A percentile compares a stretch with the other conserved stretches of the same genome.
Conservation (phyloP, 805 yeast genomes). For the Maudiozyma pseudohumilis region DNA sequence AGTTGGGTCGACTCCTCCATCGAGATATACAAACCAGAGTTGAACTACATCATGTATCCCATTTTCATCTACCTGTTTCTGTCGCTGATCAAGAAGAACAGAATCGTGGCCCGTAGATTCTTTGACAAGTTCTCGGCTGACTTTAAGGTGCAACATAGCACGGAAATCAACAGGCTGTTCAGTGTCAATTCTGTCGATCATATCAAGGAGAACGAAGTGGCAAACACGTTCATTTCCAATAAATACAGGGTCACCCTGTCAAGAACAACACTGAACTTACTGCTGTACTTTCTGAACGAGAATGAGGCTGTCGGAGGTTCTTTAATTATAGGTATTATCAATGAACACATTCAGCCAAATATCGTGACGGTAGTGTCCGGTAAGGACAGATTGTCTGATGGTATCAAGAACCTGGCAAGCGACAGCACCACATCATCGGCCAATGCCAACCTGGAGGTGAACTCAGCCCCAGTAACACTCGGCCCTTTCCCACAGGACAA, state of each 20-base stretch:
- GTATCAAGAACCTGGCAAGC: conserved; percentile 18
- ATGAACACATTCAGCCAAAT: conserved; percentile 60
- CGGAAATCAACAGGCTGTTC: conserved; percentile 61
- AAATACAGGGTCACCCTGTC: conserved; percentile 70
- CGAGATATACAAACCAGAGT: conserved; percentile 84
- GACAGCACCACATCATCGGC: conserved; percentile 25
- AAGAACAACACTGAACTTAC: conserved; percentile 72
- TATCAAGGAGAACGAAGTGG: conserved; percentile 70
- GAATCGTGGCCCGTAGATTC: conserved; percentile 57
- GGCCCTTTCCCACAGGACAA: conserved; percentile 83
- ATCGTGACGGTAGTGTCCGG: conserved; percentile 30
- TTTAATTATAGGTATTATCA: conserved; percentile 71
- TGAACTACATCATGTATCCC: conserved; percentile 77
- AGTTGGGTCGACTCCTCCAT: conserved; percentile 87
- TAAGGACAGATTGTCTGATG: conserved; percentile 26
- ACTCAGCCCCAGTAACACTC: conserved; percentile 47
- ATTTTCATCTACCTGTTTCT: conserved; percentile 83
- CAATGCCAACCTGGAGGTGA: conserved; percentile 20
- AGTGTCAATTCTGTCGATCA: conserved; percentile 76
- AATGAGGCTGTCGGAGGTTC: conserved; percentile 90
- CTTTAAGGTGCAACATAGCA: conserved; percentile 65
- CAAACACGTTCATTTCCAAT: conserved; percentile 61
- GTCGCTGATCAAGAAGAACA: conserved; percentile 60
- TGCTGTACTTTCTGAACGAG: conserved; percentile 80
- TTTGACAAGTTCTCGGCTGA: conserved; percentile 66